Percentiles rank a stretch among this genome's conserved stretches.
These are phyloP conservation scores for Corymbia maculata DNA, from an alignment of 345 rosid genomes.

Conservation along the genomic window DNA sequence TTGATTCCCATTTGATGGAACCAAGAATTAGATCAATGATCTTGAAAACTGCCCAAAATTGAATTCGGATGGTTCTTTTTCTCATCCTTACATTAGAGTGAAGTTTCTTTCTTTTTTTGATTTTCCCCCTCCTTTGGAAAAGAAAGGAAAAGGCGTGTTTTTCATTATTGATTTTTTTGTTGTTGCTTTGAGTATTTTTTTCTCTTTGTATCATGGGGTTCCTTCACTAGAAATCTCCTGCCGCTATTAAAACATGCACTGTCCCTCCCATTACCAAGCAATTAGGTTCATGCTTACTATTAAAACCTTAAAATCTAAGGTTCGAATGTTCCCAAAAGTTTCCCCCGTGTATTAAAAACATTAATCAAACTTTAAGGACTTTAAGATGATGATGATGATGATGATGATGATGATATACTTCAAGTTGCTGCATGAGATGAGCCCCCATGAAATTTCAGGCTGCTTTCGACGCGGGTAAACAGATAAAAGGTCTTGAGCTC, in stretches of 20 bases:
- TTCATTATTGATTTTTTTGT: background rate
- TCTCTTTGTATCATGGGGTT: background rate
- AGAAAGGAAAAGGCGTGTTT: background rate
- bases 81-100: background rate
- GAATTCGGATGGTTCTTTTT: background rate
- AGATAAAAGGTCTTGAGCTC: background rate
- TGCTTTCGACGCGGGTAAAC: background rate
- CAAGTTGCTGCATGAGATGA: background rate
- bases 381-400: background rate
- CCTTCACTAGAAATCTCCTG: background rate
- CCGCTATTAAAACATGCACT: background rate
- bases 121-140: background rate
- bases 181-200: background rate
- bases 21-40: fast-evolving
- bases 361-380: background rate
- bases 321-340: background rate
- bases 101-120: background rate
- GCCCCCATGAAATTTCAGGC: background rate
- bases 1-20: background rate
- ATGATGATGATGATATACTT: background rate
- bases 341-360: background rate
- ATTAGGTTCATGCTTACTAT: background rate
- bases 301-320: background rate
- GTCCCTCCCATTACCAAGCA: background rate
- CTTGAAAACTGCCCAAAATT: background rate